Base-by-base conservation (phyloP, 139 green algal species). In the Closterium sp. region DNA sequence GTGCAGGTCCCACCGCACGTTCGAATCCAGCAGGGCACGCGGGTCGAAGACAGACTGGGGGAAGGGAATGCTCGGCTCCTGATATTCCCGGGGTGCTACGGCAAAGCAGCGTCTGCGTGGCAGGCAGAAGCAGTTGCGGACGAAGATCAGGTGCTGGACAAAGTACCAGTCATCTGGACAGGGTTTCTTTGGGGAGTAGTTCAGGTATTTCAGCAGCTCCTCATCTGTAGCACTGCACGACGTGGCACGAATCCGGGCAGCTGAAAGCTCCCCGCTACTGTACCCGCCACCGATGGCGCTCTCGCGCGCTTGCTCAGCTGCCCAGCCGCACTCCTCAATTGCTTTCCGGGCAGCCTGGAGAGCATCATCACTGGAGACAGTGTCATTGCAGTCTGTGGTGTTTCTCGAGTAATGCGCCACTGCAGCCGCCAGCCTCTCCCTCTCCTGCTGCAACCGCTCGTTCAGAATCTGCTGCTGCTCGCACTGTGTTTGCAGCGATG, bases 81-180 rank as follows among this genome's bases (percentile, higher is more conserved):
- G 29, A 22, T 89, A 89, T 0, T 34, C 31, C 0, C 19, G 31
- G 24, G 87, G 87, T 10, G 32, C 27, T 0, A 10, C 28, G 28
- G 87, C 87, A n/a, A 89, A 89, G 87, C 87, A 89, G 31, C 87
- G 87, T 2, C 87, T 19, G 31, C 87, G 87, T 7, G 87, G 87
- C 29, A 89, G 87, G 31, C 31, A 50, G 22, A 89, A 89, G 87
- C 87, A 89, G 87, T 42, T 89, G 31, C 32, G 31, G 28, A 73
- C 87, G 22, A 89, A 89, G 31, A 89, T 34, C 10, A 89, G 87
- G 28, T 50, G 24, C 31, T 89, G 87, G 31, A 42, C 30, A 4
- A 62, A 42, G 87, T 73, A 62, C 87, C 87, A 89, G 87, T 89
- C 87, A 28, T 89, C 32, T n/a, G 87, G 87, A 28, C 87, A 89